A percentile compares a stretch with the other conserved stretches of the same genome.
These are phyloP conservation scores for Xylaria telfairii DNA, from an alignment of 495 filamentous ascomycete species.

Conservation along the genomic window DNA sequence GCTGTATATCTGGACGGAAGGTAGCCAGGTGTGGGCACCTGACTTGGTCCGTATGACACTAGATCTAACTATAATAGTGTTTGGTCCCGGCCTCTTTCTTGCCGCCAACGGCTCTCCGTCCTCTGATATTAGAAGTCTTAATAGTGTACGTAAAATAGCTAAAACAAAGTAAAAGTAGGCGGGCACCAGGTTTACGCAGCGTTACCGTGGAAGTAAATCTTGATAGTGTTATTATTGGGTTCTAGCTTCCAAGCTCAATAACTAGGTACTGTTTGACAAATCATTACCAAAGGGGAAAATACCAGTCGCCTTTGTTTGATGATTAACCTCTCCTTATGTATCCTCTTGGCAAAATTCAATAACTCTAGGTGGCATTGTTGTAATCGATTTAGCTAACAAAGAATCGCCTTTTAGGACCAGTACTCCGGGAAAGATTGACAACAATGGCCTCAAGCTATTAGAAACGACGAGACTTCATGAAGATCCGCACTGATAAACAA, in stretches of 20 bases:
- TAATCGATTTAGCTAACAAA: not conserved
- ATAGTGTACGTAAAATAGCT: too few relatives aligned
- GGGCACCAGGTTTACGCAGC: too few relatives aligned
- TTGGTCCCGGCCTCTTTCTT: too few relatives aligned
- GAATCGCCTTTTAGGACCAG: not conserved
- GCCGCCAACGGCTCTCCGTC: too few relatives aligned
- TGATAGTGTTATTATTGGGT: too few relatives aligned
- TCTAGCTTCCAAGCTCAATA: not conserved
- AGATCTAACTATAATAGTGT: too few relatives aligned
- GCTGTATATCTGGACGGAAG: too few relatives aligned
- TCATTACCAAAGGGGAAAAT: not conserved
- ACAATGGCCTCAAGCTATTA: not conserved
- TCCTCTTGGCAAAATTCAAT: not conserved
- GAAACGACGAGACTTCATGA: not conserved
- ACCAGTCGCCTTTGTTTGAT: not conserved
- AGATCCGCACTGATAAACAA: not conserved
- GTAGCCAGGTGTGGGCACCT: too few relatives aligned
- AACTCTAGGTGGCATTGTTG: not conserved
- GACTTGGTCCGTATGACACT: too few relatives aligned
- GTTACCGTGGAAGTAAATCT: too few relatives aligned
- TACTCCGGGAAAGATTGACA: not conserved
- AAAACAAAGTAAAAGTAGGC: too few relatives aligned
- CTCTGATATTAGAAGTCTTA: too few relatives aligned
- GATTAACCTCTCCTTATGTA: not conserved
- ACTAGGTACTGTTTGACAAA: not conserved